Percentiles rank a stretch among this genome's conserved stretches.
Conservation (phyloP, 257 asterid genomes). For the Hygrophila difformis region DNA sequence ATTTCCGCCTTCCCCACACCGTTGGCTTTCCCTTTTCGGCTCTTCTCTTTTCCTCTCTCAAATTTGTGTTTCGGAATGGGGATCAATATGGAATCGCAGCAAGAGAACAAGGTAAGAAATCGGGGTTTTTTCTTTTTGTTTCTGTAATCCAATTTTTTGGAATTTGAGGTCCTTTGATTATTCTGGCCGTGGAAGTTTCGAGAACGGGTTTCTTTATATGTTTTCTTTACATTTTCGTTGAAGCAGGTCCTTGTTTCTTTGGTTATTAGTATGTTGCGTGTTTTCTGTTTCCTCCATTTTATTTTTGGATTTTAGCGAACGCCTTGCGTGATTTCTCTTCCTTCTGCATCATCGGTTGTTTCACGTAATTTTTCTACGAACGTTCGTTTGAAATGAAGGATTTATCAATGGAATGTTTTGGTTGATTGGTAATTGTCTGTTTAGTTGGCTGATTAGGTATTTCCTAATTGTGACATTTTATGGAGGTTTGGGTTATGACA, state of each 20-base stretch:
- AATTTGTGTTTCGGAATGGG: slow-evolving; percentile 29
- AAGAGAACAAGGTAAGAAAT: slow-evolving; percentile 37
- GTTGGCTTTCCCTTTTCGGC: slow-evolving; percentile 12
- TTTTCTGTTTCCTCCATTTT: neutral
- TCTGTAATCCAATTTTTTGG: neutral
- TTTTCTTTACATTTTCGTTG: neutral
- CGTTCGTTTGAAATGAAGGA: no score
- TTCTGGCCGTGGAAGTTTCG: slow-evolving; percentile 6
- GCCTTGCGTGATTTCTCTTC: no score
- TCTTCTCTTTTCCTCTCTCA: slow-evolving; percentile 3
- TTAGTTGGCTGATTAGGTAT: no score
- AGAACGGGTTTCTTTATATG: neutral
- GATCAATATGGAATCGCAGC: slow-evolving; percentile 39
- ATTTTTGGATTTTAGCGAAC: no score
- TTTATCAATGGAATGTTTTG: no score
- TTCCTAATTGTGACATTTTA: no score
- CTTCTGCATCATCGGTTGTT: no score
- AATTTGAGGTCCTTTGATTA: neutral
- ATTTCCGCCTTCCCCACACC: neutral
- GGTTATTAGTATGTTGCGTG: neutral
- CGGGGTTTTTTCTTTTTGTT: neutral
- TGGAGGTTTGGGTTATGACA: no score
- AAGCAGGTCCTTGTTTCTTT: neutral
- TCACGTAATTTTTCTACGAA: no score
- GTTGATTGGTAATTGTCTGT: no score